Percentiles rank a stretch among this genome's conserved stretches.
Conservation (phyloP, 2,329 filamentous ascomycete genomes). For the Alternaria burnsii region DNA sequence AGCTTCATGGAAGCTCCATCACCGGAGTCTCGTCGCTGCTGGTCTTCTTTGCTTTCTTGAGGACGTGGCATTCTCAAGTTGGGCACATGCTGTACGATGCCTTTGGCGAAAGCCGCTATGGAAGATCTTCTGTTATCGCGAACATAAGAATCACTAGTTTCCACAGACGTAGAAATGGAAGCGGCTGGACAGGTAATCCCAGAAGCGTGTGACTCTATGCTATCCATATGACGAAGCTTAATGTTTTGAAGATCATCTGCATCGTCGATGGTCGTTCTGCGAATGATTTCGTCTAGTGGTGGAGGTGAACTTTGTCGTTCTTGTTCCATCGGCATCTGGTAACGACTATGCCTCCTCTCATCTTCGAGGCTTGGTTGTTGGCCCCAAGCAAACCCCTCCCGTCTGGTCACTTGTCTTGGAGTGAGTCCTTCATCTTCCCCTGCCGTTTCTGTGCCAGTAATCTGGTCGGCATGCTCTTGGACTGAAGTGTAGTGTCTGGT, state of each 20-base stretch:
- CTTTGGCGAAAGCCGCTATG: slow-evolving; percentile 36
- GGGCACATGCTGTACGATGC: slow-evolving; percentile 30
- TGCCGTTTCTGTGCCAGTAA: slow-evolving; percentile 7
- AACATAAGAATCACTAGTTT: slow-evolving; percentile 9
- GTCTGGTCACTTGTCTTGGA: slow-evolving; percentile 30
- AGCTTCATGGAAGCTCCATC: slow-evolving; percentile 4
- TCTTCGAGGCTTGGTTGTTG: slow-evolving; percentile 15
- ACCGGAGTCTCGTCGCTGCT: neutral
- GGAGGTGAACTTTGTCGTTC: slow-evolving; percentile 24
- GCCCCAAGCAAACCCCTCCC: slow-evolving; percentile 40
- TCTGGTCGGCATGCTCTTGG: slow-evolving; percentile 37
- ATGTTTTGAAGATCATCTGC: slow-evolving; percentile 18
- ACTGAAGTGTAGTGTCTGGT: slow-evolving; percentile 34
- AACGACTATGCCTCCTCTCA: slow-evolving; percentile 9
- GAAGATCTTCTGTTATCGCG: slow-evolving; percentile 31
- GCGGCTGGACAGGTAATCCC: slow-evolving; percentile 2
- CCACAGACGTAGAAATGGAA: neutral
- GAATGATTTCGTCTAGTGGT: slow-evolving; percentile 32
- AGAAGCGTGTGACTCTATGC: slow-evolving; percentile 19
- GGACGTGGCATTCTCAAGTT: slow-evolving; percentile 33
- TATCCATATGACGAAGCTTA: slow-evolving; percentile 22
- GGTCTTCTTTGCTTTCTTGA: slow-evolving; percentile 9
- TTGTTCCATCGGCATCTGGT: slow-evolving; percentile 26
- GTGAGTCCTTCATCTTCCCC: slow-evolving; percentile 15
- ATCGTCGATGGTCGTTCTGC: slow-evolving; percentile 19